Base-by-base conservation (phyloP, 805 yeast species). In the Kuraishia floccosa region DNA sequence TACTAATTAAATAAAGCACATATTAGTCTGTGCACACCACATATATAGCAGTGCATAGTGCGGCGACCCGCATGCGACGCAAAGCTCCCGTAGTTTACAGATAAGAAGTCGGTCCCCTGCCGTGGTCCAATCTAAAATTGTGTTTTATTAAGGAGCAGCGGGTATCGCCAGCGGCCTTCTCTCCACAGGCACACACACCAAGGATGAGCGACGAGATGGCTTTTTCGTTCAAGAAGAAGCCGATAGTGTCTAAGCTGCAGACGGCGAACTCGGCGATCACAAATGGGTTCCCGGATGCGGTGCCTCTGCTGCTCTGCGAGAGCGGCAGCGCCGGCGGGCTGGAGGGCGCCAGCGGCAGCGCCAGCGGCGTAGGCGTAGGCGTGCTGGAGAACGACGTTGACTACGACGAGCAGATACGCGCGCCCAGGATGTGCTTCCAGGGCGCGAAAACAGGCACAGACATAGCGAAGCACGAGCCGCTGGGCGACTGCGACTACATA, bases 331-430 rank as follows among this genome's bases (percentile, higher is more conserved):
- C 13, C 28, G 11, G 17, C 20, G 16, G 20, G 10, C 20, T 13
- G n/a, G 18, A 15, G 28, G 28, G 28, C 28, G 17, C 28, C 20
- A n/a, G 13, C 5, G 18, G 10, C 13, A 18, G 12, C 17, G 16
- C 7, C 17, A 26, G n/a, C 17, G 28, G 12, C 10, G 10, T 4
- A n/a, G 28, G 12, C 17, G 8, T 11, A 13, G 12, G 12, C 20
- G 8, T 18, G 18, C 9, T 16, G 18, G 20, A 13, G 18, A 26
- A 15, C 28, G 28, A 6, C 28, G 26, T 61, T 36, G 60, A 68
- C 43, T 68, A 68, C 39, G 70, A 68, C 39, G 72, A 68, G 36
- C 68, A 67, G 40, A 70, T 69, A 30, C 46, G 76, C 35, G 72
- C 73, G 22, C 76, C 76, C 8, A 45, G 73, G 30, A 64, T 68